Evolutionary conservation across 495 filamentous ascomycete species (phyloP), one percentile per base, ranked within the genome.

Genomic region (Podospora comata): DNA sequence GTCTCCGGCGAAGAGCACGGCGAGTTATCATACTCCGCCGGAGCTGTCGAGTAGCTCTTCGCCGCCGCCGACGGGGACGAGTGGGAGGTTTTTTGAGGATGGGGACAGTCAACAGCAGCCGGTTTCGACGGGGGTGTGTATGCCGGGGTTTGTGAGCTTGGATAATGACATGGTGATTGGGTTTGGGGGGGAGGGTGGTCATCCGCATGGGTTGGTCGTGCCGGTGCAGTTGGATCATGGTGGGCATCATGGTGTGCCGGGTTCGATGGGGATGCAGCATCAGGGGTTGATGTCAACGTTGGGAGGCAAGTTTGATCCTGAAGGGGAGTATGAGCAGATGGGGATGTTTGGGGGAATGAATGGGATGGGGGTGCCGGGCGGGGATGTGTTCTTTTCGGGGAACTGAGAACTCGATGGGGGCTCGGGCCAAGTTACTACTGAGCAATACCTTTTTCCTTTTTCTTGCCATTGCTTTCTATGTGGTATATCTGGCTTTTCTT

Each of bases 1-100:
- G 18, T 84, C 84, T 59, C 84, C 84, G 5, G 78, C 81, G 28
- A 84, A 82, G 75, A 82, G 78, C 63, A 73, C 74, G 39, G 73
- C 72, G 2, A 77, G 69, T 65, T 71, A 74, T 65, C 72, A 70
- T 19, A 76, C 77, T 11, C 73, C 78, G 27, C 74, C 77, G 23
- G 75, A 76, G 60, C 71, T 80, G 11, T 77, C 84, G 28, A 78
- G 80, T 39, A 80, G 81, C 18, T 81, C 81, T 55, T 84, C 83
- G 18, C 78, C 83, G 15, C 77, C 83, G 13, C 73, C 73, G 1
- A 70, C 72, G 2, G 56, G 77, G 23, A 67, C 67, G 16, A 66
- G 65, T 26, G 56, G 39, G 39, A 48, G 39, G 13, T 84, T 80
- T 72, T 84, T 80, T 66, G 82, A 84, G 62, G 39, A 48, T 48